Base-by-base conservation (phyloP, 345 rosid species). In the Eucalyptus tenuipes region DNA sequence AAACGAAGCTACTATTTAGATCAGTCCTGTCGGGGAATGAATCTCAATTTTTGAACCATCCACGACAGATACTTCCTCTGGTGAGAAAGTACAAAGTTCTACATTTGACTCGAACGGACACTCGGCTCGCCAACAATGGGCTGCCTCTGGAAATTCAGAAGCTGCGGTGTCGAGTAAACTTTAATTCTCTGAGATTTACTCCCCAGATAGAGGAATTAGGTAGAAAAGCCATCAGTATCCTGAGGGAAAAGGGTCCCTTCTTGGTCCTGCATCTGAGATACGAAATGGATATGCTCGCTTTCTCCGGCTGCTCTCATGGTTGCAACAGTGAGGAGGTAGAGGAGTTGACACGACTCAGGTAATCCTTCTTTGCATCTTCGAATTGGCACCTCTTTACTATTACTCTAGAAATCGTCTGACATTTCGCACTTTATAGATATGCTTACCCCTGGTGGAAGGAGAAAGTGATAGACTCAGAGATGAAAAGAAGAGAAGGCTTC, bases 261-360 rank as follows among this genome's bases (percentile, higher is more conserved):
- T 90, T 96, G 57, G 99, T 96, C 84, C 97, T 98, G 59, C 99
- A 98, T 93, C 98, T 98, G 27, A 94, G 99, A 88, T 98, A 96
- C 50, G 99, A 98, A 92, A 98, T 97, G 99, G 99, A 98, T 91
- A 98, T 98, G 99, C 87, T 98, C 90, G 97, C 99, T 7, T 98
- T 98, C 90, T 98, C 99, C 1, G 99, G 99, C 71, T 98, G 99
- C 92, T 95, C 99, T 61, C 98, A 93, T 90, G 98, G 98, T 87
- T 98, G 99, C 92, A 95, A 91, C 89, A 87, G 44, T 42, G 95
- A 94, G 80, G 99, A 98, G 90, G 96, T 92, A n/a, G 97, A 96
- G 59, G 96, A 96, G 88, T 93, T 98, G 87, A 95, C 96, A 82
- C 94, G 94, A 92, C 94, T 98, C 96, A 93, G 99, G 99, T 97